Percentiles rank a stretch among this genome's conserved stretches.
phyloP scores from a whole-genome alignment of 2,329 filamentous ascomycete species.

The Graphilbum sp. region DNA sequence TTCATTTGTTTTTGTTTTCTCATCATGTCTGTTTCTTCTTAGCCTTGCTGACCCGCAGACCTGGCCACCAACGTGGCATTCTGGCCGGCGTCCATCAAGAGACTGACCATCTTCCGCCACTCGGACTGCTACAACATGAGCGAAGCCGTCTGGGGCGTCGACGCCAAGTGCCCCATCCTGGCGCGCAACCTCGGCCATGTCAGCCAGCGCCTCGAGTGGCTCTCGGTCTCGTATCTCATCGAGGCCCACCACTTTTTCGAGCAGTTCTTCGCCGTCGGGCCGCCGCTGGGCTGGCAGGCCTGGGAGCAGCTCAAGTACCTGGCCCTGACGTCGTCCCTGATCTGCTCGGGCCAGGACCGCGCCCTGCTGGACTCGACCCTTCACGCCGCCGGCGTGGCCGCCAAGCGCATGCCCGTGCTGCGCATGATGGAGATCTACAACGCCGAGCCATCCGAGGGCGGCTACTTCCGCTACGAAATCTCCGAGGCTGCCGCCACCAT shows the following conservation, averaged over 20 bases:
- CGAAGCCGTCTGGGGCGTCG: conserved; percentile 2
- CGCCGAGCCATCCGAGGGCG: conserved; percentile 11
- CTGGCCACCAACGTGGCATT: conserved; percentile 9
- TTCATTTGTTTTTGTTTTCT: neutral
- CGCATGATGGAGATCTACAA: conserved; percentile 14
- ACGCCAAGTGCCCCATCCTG: conserved; percentile 2
- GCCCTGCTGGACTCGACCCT: conserved; percentile 12
- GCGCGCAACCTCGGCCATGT: conserved; percentile 1
- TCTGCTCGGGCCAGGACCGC: conserved; percentile 7
- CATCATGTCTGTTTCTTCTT: neutral
- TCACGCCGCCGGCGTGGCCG: conserved; percentile 9
- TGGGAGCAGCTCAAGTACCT: conserved; percentile 13
- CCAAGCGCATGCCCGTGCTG: conserved; percentile 13
- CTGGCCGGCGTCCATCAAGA: conserved; percentile 9
- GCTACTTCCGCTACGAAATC: conserved; percentile 13
- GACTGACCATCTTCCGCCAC: conserved; percentile 12
- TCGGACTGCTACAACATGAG: conserved; percentile 3
- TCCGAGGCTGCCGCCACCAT: conserved; percentile 5
- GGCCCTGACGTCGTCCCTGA: conserved; percentile 11
- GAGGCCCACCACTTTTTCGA: conserved; percentile 12
- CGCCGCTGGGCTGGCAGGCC: conserved; percentile 4
- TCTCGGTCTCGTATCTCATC: conserved; percentile 5
- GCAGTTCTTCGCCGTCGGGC: conserved; percentile 4
- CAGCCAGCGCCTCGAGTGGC: conserved; percentile 5
- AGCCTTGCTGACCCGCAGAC: conserved; percentile 2